phyloP scores from a whole-genome alignment of 495 filamentous ascomycete species.

The Penicillium herquei region DNA sequence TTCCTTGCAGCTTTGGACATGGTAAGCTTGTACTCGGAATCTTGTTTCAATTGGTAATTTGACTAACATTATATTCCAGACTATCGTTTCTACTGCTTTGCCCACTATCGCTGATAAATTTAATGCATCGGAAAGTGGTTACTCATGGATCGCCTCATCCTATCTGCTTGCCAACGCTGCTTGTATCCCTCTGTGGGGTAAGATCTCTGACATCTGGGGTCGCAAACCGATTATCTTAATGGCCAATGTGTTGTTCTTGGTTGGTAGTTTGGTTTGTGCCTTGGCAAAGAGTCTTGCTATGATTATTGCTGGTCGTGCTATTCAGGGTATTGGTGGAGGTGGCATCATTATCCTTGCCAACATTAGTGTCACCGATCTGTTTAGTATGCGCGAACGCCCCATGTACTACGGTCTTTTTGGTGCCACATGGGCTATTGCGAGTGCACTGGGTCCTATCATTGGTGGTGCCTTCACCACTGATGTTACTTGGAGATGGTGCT shows the following conservation, averaged over 20 bases:
- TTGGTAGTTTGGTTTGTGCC: slow-evolving; percentile 71
- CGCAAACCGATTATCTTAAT: slow-evolving; percentile 75
- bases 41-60: not conserved
- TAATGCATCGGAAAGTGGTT: slow-evolving; percentile 59
- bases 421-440: slow-evolving; percentile 72
- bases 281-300: slow-evolving; percentile 66
- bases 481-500: slow-evolving; percentile 63
- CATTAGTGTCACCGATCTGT: slow-evolving; percentile 78
- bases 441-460: slow-evolving; percentile 69
- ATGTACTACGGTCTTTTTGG: slow-evolving; percentile 65
- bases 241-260: slow-evolving; percentile 71
- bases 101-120: slow-evolving; percentile 65
- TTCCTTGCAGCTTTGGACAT: slow-evolving; percentile 56
- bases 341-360: slow-evolving; percentile 79
- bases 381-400: slow-evolving; percentile 66
- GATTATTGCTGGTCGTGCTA: slow-evolving; percentile 70
- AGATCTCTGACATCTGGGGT: slow-evolving; percentile 82
- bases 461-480: slow-evolving; percentile 72
- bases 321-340: slow-evolving; percentile 84
- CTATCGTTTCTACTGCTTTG: slow-evolving; percentile 54
- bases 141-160: slow-evolving; percentile 75
- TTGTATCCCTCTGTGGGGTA: slow-evolving; percentile 75
- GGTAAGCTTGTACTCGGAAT: slow-evolving; percentile 24
- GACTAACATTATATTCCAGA: slow-evolving; percentile 26
- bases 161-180: slow-evolving; percentile 69